Evolutionary conservation across 352 stramenopile species (phyloP).

Genomic region (Chrysophaeum taylorii): DNA sequence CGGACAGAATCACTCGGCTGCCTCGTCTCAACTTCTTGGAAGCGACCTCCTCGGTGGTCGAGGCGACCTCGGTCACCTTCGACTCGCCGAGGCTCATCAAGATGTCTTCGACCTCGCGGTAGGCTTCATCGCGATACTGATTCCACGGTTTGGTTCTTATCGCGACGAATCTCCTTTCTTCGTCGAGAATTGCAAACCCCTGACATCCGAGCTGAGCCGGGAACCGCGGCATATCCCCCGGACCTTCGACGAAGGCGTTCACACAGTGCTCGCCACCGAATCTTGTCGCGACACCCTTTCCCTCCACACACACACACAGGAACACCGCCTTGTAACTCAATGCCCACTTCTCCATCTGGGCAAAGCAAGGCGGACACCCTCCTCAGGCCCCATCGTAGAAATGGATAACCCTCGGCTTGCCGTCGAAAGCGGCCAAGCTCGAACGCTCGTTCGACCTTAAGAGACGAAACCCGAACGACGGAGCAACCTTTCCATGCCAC

Average conservation of each 20-base stretch:
- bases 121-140: not conserved
- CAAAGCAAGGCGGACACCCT: not conserved
- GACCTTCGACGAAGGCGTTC: not conserved
- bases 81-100: not conserved
- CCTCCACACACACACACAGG: not conserved
- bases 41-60: not conserved
- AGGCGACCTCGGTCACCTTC: not conserved
- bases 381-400: conserved; percentile 7
- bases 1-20: not conserved
- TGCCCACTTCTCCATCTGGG: not conserved
- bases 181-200: conserved; percentile 1
- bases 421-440: not conserved
- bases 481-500: too few species aligned
- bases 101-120: not conserved
- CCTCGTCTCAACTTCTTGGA: not conserved
- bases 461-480: too few species aligned
- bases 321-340: not conserved
- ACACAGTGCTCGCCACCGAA: not conserved
- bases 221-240: not conserved
- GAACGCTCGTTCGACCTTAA: too few species aligned
- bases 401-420: not conserved
- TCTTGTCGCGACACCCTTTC: not conserved
- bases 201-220: not conserved
- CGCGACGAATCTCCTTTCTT: not conserved
- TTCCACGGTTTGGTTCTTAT: not conserved